Evolutionary conservation across 768 basidiomycete genomes (phyloP).

Genomic region (Rhodosporidiobolus sp.): DNA sequence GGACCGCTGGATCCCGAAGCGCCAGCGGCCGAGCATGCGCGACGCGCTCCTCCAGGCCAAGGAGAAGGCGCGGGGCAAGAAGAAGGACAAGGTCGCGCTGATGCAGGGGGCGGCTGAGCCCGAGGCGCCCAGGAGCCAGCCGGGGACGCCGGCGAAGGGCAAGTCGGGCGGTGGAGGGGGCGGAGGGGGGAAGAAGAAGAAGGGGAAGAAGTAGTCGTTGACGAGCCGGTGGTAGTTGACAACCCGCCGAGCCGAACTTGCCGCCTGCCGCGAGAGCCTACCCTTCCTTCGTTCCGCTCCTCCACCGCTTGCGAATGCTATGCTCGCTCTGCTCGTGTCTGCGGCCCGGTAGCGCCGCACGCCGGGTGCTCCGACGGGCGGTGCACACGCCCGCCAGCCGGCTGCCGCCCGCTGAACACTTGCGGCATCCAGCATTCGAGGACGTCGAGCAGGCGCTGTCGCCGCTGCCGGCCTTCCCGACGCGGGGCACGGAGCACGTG

Average conservation of each 20-base stretch:
- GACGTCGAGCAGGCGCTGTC: conserved; percentile 12
- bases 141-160: conserved; percentile 40
- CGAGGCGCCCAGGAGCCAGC: conserved; percentile 39
- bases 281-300: too few species aligned
- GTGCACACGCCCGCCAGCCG: neutral
- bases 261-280: too few species aligned
- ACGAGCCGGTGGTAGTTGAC: too few species aligned
- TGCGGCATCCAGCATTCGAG: conserved; percentile 19
- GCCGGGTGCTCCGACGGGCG: neutral
- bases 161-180: conserved; percentile 25
- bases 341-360: too few species aligned
- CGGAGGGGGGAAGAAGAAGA: conserved; percentile 34
- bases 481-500: conserved; percentile 54
- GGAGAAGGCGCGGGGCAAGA: conserved; percentile 48
- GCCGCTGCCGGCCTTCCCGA: conserved; percentile 53
- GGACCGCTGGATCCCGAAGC: conserved; percentile 43
- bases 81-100: conserved; percentile 48
- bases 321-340: too few species aligned
- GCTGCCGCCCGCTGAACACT: conserved; percentile 10
- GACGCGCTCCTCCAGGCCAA: conserved; percentile 38
- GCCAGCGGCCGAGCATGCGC: conserved; percentile 37
- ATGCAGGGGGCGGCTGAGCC: conserved; percentile 39
- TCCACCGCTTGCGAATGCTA: too few species aligned
- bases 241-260: too few species aligned
- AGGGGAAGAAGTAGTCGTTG: conserved; percentile 32